Evolutionary conservation across 2,329 filamentous ascomycete genomes (phyloP), one percentile per base, ranked within the genome.

Genomic region (Berkeleyomyces rouxiae): DNA sequence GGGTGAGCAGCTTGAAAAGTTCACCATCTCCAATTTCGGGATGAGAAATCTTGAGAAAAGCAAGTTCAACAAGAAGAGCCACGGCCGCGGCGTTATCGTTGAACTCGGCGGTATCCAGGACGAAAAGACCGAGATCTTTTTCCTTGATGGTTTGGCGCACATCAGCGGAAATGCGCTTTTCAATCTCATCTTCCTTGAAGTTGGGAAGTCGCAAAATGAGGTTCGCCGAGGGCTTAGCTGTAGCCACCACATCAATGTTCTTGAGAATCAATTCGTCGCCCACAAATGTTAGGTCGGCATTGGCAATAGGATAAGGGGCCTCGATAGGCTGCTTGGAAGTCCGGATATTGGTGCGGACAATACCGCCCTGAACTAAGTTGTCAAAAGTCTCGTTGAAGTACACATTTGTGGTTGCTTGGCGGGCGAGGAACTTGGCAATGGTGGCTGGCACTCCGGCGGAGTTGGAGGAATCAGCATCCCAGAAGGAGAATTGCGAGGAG

Each of bases 181-280:
- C 92, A 5, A 91, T 72, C 43, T 96, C 90, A 53, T 95, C 92
- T 60, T 90, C 83, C 75, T 95, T 96, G 72, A 89, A 83, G 67
- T 84, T 85, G 37, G 88, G 80, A 33, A 93, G 79, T 69, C 85
- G 88, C 49, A 96, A 70, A 62, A 96, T 80, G 53, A 96, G 73
- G 66, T 84, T 86, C 62, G 87, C 87, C 61, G 83, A 82, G 47
- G 80, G 69, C 74, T 87, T 89, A 66, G 92, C 76, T 59, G 81
- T 84, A 66, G 83, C 80, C 43, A 91, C 71, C 31, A 95, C 77
- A 67, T 92, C 84, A 63, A 96, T 79, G 33, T 90, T 84, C 67
- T 86, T 84, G 13, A 99, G 77, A 2, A 99, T 78, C 70, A 86
- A 88, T 70, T 90, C 81, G 44, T 92, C 84, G 40, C 87, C 88